phyloP scores from a whole-genome alignment of 2,329 filamentous ascomycete species.

The Aspergillus sp. region DNA sequence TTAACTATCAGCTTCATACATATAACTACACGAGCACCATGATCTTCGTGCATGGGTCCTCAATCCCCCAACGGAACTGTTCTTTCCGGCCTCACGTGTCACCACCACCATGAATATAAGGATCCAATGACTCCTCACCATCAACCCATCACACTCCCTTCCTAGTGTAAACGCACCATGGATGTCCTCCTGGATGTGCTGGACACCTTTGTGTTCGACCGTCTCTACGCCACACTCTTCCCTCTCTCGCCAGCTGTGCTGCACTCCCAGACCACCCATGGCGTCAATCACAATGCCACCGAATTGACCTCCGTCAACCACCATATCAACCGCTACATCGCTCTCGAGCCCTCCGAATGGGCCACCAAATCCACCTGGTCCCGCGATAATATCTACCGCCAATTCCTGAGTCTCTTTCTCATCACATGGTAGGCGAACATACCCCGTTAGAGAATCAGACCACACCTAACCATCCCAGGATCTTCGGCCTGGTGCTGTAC shows the following conservation, averaged over 20 bases:
- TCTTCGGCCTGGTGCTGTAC: conserved; percentile 9
- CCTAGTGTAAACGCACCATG: conserved; percentile 10
- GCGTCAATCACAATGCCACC: background rate
- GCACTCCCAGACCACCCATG: background rate
- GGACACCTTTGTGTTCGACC: conserved; percentile 21
- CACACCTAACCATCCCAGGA: background rate
- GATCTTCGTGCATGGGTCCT: no score
- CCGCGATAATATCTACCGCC: conserved; percentile 7
- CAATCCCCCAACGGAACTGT: conserved; percentile 1
- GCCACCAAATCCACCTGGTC: conserved; percentile 1
- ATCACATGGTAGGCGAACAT: conserved; percentile 4
- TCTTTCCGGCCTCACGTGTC: conserved; percentile 9
- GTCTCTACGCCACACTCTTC: conserved; percentile 16
- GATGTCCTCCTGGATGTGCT: conserved; percentile 21
- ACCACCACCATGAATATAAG: background rate
- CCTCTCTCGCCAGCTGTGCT: conserved; percentile 1
- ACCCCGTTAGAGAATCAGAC: background rate
- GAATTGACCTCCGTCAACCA: conserved; percentile 1
- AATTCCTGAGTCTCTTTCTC: conserved; percentile 10
- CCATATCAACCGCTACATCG: conserved; percentile 8
- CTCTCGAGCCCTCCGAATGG: conserved; percentile 7
- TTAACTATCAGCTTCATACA: no score
- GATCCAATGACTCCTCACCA: background rate
- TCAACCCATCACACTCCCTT: background rate
- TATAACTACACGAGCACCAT: no score